Conservation (phyloP, 805 yeast species). For the Cyberlindnera meyerae region DNA sequence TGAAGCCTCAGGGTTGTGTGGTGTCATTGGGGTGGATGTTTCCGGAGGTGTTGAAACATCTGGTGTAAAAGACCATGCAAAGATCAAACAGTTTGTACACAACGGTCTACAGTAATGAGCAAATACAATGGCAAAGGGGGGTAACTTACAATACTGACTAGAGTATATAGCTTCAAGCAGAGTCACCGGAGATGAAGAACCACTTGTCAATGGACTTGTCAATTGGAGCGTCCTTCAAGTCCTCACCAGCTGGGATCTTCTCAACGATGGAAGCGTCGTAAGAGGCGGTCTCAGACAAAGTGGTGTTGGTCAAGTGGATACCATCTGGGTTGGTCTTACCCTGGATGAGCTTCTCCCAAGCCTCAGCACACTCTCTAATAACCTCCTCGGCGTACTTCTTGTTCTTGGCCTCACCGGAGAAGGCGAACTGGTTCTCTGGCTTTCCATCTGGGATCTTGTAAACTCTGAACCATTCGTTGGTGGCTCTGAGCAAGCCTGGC, state of each 20-base stretch:
- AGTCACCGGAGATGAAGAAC: slow-evolving; percentile 92
- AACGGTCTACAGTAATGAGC: slow-evolving; percentile 33
- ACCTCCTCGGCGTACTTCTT: slow-evolving; percentile 54
- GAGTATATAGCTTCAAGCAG: slow-evolving; percentile 30
- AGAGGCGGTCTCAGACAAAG: slow-evolving; percentile 54
- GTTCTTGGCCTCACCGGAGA: slow-evolving; percentile 61
- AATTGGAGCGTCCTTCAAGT: slow-evolving; percentile 84
- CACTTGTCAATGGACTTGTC: slow-evolving; percentile 96
- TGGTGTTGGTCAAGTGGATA: slow-evolving; percentile 71
- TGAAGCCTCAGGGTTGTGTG: slow-evolving; percentile 42
- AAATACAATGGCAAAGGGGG: no score
- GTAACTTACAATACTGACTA: no score
- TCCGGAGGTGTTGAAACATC: slow-evolving; percentile 89
- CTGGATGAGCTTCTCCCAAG: slow-evolving; percentile 59
- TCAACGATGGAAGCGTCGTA: slow-evolving; percentile 43
- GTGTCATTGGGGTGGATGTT: slow-evolving; percentile 88
- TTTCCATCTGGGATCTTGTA: slow-evolving; percentile 84
- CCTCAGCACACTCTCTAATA: slow-evolving; percentile 57
- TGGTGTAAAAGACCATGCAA: slow-evolving; percentile 65
- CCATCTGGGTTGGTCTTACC: slow-evolving; percentile 56
- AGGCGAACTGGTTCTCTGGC: slow-evolving; percentile 69
- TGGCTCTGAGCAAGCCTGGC: slow-evolving; percentile 67
- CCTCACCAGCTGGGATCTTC: slow-evolving; percentile 65
- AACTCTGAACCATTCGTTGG: slow-evolving; percentile 76
- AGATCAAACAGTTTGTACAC: slow-evolving; percentile 54